Base-by-base conservation (phyloP, 768 basidiomycete genomes). In the Pulveroboletus sp. region DNA sequence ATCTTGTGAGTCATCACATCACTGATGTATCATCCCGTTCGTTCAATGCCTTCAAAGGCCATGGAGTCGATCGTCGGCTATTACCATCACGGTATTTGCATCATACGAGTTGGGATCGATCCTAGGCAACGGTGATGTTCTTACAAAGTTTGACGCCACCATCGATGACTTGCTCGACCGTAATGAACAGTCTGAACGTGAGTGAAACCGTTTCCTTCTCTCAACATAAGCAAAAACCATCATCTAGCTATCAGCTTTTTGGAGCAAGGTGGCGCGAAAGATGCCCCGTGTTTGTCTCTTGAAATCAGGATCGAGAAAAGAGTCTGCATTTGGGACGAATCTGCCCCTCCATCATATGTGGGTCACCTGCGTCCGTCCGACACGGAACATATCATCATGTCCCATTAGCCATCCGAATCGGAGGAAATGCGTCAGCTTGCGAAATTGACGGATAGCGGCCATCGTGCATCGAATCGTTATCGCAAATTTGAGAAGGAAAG, bases 51-150 rank as follows among this genome's bases (percentile, higher is more conserved):
- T 1, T 17, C n/a, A n/a, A 23, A 49, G 51, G 34, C 20, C 51
- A 11, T 49, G 19, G 3, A 14, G 43, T 36, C 16, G 8, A 23
- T 38, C 30, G 24, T 34, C 11, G 13, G 30, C 11, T 9, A 46
- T 49, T 14, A 19, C 7, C 7, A 23, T 53, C 30, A 44, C 23
- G 7, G 13, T 53, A 3, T n/a, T 38, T 44, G 51, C 51, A 20
- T 49, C 51, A 7, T 49, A 34, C 30, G 51, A 53, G 19, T 22
- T 50, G 38, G 42, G 31, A 23, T 29, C 41, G 3, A 49, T 26
- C 17, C 23, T 53, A 16, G 47, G 51, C 14, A 19, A 39, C 5
- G 51, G 51, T 31, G 47, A 53, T 22, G 6, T 34, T 17, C 47
- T 49, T 19, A 16, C 23, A 11, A 24, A 22, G 31, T 43, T 38